A percentile compares a stretch with the other conserved stretches of the same genome.
Evolutionary conservation across 2,329 filamentous ascomycete genomes (phyloP).

Genomic region (Fonsecaea multimorphosa): DNA sequence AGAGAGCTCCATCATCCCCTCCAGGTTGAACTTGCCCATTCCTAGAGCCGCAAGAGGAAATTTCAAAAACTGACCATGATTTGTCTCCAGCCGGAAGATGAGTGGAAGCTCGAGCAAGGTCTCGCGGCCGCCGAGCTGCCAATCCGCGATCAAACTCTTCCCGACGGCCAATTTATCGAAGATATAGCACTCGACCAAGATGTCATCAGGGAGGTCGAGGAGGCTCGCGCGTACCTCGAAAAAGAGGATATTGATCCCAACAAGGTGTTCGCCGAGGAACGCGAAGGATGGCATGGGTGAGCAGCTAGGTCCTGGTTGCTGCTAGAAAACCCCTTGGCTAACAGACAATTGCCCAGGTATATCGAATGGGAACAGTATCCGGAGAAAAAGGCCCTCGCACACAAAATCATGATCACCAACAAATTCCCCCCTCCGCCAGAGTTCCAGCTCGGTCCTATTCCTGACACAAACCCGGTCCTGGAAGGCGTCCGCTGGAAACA

Average conservation of each 20-base stretch:
- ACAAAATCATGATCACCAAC: constrained; percentile 61
- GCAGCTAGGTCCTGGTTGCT: background rate
- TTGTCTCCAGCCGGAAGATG: constrained; percentile 45
- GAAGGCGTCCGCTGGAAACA: constrained; percentile 63
- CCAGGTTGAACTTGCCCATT: constrained; percentile 21
- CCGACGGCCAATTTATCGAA: constrained; percentile 46
- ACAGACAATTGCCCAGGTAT: constrained; percentile 51
- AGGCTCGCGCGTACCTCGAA: constrained; percentile 39
- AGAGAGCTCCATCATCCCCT: constrained; percentile 29
- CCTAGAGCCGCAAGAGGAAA: background rate
- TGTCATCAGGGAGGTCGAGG: constrained; percentile 25
- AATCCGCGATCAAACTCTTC: constrained; percentile 55
- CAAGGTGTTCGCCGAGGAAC: constrained; percentile 52
- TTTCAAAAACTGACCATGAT: constrained; percentile 24
- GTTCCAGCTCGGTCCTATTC: constrained; percentile 63
- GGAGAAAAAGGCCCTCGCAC: constrained; percentile 67
- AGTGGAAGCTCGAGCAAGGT: constrained; percentile 63
- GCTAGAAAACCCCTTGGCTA: background rate
- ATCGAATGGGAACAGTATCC: constrained; percentile 74
- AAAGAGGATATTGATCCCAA: constrained; percentile 50
- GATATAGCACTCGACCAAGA: constrained; percentile 37
- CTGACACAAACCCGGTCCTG: constrained; percentile 64
- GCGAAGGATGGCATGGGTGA: constrained; percentile 56
- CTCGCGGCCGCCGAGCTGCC: constrained; percentile 55
- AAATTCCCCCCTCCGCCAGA: constrained; percentile 60